phyloP scores from a whole-genome alignment of 2,329 filamentous ascomycete genomes.

The Cytospora piceae region DNA sequence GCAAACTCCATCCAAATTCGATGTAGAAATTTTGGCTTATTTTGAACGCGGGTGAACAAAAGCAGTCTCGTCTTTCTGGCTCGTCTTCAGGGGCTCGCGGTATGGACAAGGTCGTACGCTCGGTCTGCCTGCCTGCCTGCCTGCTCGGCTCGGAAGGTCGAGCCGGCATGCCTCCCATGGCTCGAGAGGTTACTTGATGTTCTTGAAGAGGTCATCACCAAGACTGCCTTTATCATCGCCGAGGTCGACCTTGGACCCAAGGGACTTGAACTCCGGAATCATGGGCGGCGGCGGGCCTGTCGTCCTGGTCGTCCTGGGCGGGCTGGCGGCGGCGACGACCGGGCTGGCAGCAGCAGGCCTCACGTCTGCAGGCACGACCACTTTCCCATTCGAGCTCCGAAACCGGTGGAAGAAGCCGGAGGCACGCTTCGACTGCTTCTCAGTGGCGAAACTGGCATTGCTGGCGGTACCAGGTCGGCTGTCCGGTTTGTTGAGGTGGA shows the following conservation, averaged over 20 bases:
- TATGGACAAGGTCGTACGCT: neutral
- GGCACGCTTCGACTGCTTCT: slow-evolving; percentile 58
- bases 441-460: slow-evolving; percentile 52
- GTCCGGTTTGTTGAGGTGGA: slow-evolving; percentile 37
- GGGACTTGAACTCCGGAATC: slow-evolving; percentile 61
- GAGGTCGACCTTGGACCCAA: slow-evolving; percentile 52
- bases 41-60: slow-evolving; percentile 21
- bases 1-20: slow-evolving; percentile 25
- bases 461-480: slow-evolving; percentile 56
- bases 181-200: slow-evolving; percentile 52
- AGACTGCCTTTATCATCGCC: slow-evolving; percentile 49
- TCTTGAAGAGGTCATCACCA: slow-evolving; percentile 60
- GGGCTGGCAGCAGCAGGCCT: slow-evolving; percentile 32
- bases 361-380: slow-evolving; percentile 45
- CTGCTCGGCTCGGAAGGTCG: neutral
- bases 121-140: neutral
- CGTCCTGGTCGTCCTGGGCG: slow-evolving; percentile 47
- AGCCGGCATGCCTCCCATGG: neutral
- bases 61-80: slow-evolving; percentile 1
- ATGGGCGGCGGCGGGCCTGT: slow-evolving; percentile 60
- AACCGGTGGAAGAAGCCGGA: slow-evolving; percentile 65
- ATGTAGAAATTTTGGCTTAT: slow-evolving; percentile 2
- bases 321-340: slow-evolving; percentile 30
- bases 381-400: slow-evolving; percentile 44
- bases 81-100: slow-evolving; percentile 4